Base-by-base conservation (phyloP, 768 basidiomycete species). In the Lyophyllum shimeji region DNA sequence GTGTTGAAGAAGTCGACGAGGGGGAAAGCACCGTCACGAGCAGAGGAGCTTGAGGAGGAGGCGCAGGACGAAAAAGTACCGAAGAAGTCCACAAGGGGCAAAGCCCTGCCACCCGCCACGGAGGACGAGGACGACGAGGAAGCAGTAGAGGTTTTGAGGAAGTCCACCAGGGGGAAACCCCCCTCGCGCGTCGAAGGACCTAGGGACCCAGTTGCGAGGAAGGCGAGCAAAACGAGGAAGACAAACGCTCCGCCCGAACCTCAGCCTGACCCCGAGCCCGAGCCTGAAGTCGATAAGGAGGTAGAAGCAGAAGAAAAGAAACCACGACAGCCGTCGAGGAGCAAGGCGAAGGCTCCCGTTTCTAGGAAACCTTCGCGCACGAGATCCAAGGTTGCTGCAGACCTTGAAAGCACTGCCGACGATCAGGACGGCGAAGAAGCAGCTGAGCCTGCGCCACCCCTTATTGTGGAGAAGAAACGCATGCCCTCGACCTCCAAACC, bases 341-440 rank as follows among this genome's bases (percentile, higher is more conserved):
- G 53, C 43, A 61, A 58, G 29, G 18, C 63, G 9, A 61, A 58
- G 45, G 39, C 52, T 9, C 43, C 58, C 18, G 34, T 37, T 12
- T 7, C 52, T 1, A 37, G 59, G 18, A 62, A 51, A 40, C 53
- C 63, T 40, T 69, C 64, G 46, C 67, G 63, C 43, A 44, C 64
- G 7, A 69, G 67, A 43, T 18, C 58, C 7, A 69, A 69, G 51
- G 50, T 62, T n/a, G 29, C 50, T 20, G 40, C 53, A 43, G 37
- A 18, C 2, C 51, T 46, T n/a, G 49, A 25, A 33, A 46, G 60
- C 33, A 63, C 66, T 48, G 55, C 43, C 17, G 61, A 64, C 24
- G 66, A 66, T n/a, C 67, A 67, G 23, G 65, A 64, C 13, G 64
- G 59, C n/a, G 57, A 55, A 9, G 48, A 34, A 25, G 31, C 58